phyloP scores from a whole-genome alignment of 371 early-diverging fungal species.

The Phascolomyces articulosus region DNA sequence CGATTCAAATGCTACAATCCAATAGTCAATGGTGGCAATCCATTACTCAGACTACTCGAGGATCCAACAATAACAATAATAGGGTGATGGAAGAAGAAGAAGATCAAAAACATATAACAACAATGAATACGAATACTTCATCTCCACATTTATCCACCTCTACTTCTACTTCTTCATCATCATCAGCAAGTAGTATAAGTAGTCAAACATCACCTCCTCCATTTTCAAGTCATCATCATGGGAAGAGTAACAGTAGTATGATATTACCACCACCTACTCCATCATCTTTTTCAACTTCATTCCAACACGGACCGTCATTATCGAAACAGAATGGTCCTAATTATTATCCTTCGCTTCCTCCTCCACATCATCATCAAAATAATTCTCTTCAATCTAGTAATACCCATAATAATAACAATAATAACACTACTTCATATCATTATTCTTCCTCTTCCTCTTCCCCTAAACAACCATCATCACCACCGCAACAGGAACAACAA shows the following conservation, averaged over 20 bases:
- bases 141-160: slow-evolving; percentile 10
- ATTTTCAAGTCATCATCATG: no score
- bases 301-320: slow-evolving; percentile 10
- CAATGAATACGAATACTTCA: not conserved
- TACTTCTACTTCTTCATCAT: not conserved
- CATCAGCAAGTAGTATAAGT: no score
- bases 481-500: not conserved
- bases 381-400: no score
- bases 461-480: no score
- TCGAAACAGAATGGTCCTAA: slow-evolving; percentile 14
- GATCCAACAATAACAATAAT: no score
- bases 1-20: slow-evolving; percentile 20
- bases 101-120: not conserved
- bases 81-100: not conserved
- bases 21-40: slow-evolving; percentile 30
- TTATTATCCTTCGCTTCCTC: not conserved
- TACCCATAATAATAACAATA: no score
- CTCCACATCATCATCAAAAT: not conserved
- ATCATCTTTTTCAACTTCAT: not conserved
- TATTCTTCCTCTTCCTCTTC: no score
- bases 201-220: no score
- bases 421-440: no score
- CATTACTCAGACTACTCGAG: slow-evolving; percentile 14
- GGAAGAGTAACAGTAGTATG: no score
- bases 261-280: not conserved